Conservation (phyloP, 768 basidiomycete species). For the Calocera viscosa region DNA sequence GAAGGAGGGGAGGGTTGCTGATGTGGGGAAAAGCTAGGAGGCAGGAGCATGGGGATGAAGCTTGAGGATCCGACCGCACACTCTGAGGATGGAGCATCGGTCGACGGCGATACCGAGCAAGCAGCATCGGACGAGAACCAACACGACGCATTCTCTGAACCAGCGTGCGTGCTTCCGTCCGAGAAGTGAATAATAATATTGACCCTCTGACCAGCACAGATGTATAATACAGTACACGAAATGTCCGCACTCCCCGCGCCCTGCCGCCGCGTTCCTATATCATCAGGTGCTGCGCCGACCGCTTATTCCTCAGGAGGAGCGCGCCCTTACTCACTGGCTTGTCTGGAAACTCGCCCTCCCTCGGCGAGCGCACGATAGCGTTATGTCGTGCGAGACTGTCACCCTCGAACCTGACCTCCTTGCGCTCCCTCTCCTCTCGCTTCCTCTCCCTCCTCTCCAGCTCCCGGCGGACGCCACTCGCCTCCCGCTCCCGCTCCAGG, state of each 20-base stretch:
- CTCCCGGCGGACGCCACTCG: not conserved
- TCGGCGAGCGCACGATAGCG: not conserved
- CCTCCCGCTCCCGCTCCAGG: not conserved
- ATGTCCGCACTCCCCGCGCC: too few species aligned
- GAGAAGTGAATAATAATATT: too few species aligned
- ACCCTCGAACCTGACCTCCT: not conserved
- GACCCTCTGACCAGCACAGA: too few species aligned
- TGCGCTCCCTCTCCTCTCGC: not conserved
- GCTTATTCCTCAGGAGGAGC: not conserved
- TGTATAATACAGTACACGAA: too few species aligned
- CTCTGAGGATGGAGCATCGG: too few species aligned
- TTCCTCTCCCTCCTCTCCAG: constrained; percentile 6
- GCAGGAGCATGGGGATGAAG: not conserved
- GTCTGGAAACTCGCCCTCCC: not conserved
- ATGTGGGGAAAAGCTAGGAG: not conserved
- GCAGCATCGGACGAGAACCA: too few species aligned
- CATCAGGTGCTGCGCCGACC: not conserved
- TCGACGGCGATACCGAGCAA: too few species aligned
- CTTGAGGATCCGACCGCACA: not conserved
- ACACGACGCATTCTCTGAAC: too few species aligned
- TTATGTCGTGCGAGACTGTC: not conserved
- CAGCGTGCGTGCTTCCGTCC: too few species aligned
- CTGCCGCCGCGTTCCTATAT: too few species aligned
- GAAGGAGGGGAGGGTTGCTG: not conserved
- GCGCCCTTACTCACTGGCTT: not conserved